Conservation (phyloP, 164 flowering plant genomes). For the Umbellularia californica region DNA sequence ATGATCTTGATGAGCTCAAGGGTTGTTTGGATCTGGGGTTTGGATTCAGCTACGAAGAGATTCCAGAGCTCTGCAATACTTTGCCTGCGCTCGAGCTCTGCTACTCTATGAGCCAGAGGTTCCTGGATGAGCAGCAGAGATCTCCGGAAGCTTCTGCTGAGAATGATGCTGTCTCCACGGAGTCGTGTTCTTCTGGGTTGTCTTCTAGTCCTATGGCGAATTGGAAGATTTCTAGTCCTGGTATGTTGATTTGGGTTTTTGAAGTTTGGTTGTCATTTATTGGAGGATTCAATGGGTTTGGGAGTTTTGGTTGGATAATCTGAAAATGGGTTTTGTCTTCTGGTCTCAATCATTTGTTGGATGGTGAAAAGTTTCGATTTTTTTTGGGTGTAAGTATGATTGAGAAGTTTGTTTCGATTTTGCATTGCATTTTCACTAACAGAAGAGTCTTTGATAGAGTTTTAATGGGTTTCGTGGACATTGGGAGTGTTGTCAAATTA, state of each 20-base stretch:
- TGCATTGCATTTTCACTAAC: background rate
- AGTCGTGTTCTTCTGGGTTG: conserved; percentile 14
- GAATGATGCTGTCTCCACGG: conserved; percentile 1
- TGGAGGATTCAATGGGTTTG: background rate
- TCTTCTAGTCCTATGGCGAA: conserved; percentile 52
- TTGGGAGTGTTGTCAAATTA: no score
- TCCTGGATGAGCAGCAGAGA: conserved; percentile 51
- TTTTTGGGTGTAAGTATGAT: background rate
- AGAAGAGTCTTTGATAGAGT: no score
- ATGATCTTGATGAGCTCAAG: conserved; percentile 71
- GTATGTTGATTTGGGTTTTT: conserved; percentile 27
- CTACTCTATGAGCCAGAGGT: conserved; percentile 84
- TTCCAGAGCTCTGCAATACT: conserved; percentile 83
- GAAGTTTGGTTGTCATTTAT: background rate
- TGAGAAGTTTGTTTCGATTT: background rate
- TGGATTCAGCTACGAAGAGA: conserved; percentile 81
- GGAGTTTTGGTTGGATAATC: background rate
- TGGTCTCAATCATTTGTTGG: background rate
- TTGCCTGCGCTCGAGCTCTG: conserved; percentile 90
- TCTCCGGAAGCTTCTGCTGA: conserved; percentile 27
- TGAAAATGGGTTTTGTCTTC: background rate
- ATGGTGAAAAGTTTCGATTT: background rate
- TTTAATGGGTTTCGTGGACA: no score
- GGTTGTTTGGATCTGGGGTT: conserved; percentile 91
- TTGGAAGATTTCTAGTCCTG: conserved; percentile 94